Conservation (phyloP, 1,284 basidiomycete genomes). For the Ustilago cynodontis region DNA sequence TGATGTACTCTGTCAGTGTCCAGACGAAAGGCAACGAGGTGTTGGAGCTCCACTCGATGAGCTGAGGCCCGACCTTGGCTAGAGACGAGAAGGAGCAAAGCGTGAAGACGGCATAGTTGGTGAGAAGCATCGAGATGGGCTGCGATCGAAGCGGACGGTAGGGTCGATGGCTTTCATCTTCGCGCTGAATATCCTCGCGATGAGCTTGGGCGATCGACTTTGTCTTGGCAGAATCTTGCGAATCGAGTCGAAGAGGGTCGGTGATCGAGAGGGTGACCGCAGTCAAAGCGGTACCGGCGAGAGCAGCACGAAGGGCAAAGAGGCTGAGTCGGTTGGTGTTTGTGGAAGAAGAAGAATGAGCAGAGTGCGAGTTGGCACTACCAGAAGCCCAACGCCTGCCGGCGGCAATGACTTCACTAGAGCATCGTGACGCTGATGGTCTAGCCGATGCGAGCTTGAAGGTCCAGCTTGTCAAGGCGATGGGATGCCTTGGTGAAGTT, state of each 20-base stretch:
- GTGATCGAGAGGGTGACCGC: conserved; percentile 17
- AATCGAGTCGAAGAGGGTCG: conserved; percentile 43
- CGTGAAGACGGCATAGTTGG: conserved; percentile 84
- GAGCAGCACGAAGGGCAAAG: conserved; percentile 17
- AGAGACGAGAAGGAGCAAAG: conserved; percentile 82
- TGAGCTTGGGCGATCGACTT: conserved; percentile 37
- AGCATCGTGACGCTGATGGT: not conserved
- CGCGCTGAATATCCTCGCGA: conserved; percentile 30
- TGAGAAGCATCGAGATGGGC: conserved; percentile 72
- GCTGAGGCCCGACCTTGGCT: conserved; percentile 80
- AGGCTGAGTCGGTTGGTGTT: conserved; percentile 9
- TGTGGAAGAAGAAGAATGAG: not conserved
- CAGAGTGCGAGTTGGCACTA: not conserved
- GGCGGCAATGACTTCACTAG: not conserved
- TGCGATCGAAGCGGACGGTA: conserved; percentile 42
- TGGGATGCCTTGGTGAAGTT: conserved; percentile 13
- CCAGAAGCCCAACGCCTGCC: conserved; percentile 21
- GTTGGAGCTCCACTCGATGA: conserved; percentile 75
- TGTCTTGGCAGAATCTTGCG: conserved; percentile 9
- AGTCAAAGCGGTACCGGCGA: conserved; percentile 36
- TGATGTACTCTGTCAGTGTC: conserved; percentile 78
- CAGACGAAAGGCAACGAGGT: conserved; percentile 78
- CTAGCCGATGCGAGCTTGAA: conserved; percentile 22
- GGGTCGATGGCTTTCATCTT: conserved; percentile 39
- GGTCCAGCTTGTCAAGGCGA: conserved; percentile 9